phyloP scores from a whole-genome alignment of 2,329 filamentous ascomycete genomes.

The Fusarium sp. region DNA sequence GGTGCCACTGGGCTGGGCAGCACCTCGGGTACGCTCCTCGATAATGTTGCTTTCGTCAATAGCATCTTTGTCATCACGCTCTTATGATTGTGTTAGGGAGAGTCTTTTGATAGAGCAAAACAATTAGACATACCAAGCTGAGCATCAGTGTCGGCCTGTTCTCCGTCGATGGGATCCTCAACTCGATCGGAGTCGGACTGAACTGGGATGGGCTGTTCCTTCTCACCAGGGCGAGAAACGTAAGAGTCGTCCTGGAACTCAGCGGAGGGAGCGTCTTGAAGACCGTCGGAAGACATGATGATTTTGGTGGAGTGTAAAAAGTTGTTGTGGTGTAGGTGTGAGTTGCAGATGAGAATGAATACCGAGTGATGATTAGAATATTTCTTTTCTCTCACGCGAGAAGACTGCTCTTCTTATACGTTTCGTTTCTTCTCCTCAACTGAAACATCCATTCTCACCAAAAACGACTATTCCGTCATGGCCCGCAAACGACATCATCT shows the following conservation, averaged over 20 bases:
- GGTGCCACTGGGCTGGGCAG: slow-evolving; percentile 24
- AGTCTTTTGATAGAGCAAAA: fast-evolving
- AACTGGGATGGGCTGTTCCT: slow-evolving; percentile 34
- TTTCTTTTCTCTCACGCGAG: fast-evolving
- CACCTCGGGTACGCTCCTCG: slow-evolving; percentile 31
- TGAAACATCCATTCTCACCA: not conserved
- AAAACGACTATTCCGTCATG: slow-evolving; percentile 18
- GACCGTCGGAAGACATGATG: slow-evolving; percentile 31
- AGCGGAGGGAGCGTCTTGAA: slow-evolving; percentile 18
- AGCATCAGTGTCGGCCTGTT: slow-evolving; percentile 26
- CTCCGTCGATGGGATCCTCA: slow-evolving; percentile 26
- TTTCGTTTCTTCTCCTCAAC: not conserved
- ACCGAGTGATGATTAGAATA: not conserved
- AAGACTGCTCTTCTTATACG: slow-evolving; percentile 21
- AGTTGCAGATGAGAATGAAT: not conserved
- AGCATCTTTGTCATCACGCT: slow-evolving; percentile 31
- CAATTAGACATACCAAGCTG: slow-evolving; percentile 25
- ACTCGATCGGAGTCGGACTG: slow-evolving; percentile 32
- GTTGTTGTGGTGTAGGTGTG: not conserved
- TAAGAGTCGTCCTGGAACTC: slow-evolving; percentile 32
- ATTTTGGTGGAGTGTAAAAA: not conserved
- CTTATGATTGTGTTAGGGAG: slow-evolving; percentile 10
- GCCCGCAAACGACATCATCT: slow-evolving; percentile 4
- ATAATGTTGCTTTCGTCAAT: slow-evolving; percentile 36
- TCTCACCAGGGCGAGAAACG: slow-evolving; percentile 31